Conservation (phyloP, 2,329 filamentous ascomycete species). For the Aureobasidium subglaciale region DNA sequence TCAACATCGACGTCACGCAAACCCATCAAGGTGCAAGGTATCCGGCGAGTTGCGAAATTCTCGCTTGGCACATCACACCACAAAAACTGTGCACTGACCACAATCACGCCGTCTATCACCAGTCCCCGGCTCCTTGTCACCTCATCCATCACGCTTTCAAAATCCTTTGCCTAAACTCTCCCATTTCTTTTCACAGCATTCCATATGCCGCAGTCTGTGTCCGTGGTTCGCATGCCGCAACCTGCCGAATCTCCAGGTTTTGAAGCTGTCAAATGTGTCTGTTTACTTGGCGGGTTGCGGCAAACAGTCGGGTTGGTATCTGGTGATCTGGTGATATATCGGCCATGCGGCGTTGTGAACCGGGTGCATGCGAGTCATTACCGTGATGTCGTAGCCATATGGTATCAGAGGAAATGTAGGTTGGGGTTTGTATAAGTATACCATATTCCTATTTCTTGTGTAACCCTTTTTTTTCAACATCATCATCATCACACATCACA, state of each 20-base stretch:
- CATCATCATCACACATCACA: background rate
- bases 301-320: slow-evolving; percentile 1
- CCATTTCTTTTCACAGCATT: background rate
- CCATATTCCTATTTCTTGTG: background rate
- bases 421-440: slow-evolving; percentile 9
- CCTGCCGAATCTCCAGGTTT: background rate
- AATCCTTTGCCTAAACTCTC: background rate
- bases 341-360: background rate
- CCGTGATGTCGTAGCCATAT: background rate
- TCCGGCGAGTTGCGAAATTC: no score
- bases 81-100: background rate
- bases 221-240: background rate
- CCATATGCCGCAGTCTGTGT: background rate
- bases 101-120: slow-evolving; percentile 7
- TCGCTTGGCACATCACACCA: slow-evolving; percentile 15
- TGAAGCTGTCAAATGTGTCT: background rate
- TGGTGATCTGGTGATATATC: slow-evolving; percentile 8
- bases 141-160: background rate
- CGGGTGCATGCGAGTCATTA: background rate
- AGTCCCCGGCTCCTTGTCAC: slow-evolving; percentile 1
- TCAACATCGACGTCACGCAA: no score
- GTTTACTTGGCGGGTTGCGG: background rate
- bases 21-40: no score
- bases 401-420: no score
- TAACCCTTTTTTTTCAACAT: background rate